phyloP scores from a whole-genome alignment of 2,329 filamentous ascomycete genomes.

The Aureobasidium zeae region DNA sequence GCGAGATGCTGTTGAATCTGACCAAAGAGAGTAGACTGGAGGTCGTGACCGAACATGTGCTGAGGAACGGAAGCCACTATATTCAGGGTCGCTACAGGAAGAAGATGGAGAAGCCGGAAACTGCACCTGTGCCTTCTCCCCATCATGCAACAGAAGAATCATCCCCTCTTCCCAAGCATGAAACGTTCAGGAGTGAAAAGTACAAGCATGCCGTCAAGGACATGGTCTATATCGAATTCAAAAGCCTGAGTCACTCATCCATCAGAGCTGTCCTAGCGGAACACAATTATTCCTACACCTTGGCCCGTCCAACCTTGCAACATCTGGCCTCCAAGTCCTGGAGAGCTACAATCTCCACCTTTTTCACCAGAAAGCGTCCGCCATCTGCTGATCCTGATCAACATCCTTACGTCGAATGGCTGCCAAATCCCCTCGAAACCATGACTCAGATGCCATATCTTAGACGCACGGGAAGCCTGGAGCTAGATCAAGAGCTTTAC shows the following conservation, averaged over 20 bases:
- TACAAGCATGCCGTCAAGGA: constrained; percentile 61
- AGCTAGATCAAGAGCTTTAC: constrained; percentile 44
- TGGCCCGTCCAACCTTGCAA: constrained; percentile 60
- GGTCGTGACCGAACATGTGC: constrained; percentile 64
- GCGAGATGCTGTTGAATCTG: constrained; percentile 68
- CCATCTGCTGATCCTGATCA: constrained; percentile 47
- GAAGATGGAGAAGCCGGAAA: constrained; percentile 13
- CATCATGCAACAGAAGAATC: background rate
- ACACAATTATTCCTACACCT: constrained; percentile 68
- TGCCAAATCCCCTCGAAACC: constrained; percentile 39
- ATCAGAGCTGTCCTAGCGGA: constrained; percentile 73
- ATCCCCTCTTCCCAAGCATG: constrained; percentile 44
- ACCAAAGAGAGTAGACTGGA: constrained; percentile 68
- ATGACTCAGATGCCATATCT: constrained; percentile 52
- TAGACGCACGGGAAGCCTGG: constrained; percentile 53
- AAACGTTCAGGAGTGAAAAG: constrained; percentile 56
- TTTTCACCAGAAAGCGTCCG: constrained; percentile 58
- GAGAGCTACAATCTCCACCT: constrained; percentile 61
- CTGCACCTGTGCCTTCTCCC: no score
- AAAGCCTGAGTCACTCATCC: constrained; percentile 60
- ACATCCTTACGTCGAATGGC: constrained; percentile 56
- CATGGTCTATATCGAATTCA: constrained; percentile 67
- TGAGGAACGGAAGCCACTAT: constrained; percentile 62
- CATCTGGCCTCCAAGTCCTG: constrained; percentile 64
- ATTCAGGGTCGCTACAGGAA: constrained; percentile 54